Conservation (phyloP, 441 rosid genomes). For the Eutrema salsugineum region DNA sequence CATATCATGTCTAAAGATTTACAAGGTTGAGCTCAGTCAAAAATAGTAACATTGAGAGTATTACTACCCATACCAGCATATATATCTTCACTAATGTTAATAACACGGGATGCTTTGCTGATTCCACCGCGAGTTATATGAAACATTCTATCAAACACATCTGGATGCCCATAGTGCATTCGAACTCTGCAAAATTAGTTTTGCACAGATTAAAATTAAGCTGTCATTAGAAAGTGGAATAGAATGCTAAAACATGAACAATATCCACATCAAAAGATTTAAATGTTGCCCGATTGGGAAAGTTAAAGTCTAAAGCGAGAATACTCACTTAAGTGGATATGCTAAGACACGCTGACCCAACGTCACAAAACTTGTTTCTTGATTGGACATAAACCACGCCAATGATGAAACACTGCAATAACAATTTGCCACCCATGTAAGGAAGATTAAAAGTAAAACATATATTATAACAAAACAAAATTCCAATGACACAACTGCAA, state of each 20-base stretch:
- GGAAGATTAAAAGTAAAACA: slow-evolving; percentile 20
- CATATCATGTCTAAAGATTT: not conserved
- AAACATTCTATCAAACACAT: slow-evolving; percentile 92
- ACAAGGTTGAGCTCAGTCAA: not conserved
- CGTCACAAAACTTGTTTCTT: slow-evolving; percentile 98
- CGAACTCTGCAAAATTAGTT: slow-evolving; percentile 71
- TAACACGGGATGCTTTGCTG: slow-evolving; percentile 96
- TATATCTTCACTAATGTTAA: slow-evolving; percentile 97
- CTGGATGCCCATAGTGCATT: slow-evolving; percentile 99
- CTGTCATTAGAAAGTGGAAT: not conserved
- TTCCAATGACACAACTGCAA: slow-evolving; percentile 11
- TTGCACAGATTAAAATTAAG: slow-evolving; percentile 19
- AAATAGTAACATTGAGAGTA: not conserved
- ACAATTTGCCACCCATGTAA: slow-evolving; percentile 24
- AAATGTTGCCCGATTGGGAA: not conserved
- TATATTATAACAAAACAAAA: not conserved
- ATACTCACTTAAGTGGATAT: slow-evolving; percentile 86
- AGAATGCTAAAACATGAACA: not conserved
- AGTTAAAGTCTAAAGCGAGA: not conserved
- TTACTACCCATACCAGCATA: slow-evolving; percentile 62
- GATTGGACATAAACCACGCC: slow-evolving; percentile 99
- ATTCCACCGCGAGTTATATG: slow-evolving; percentile 97
- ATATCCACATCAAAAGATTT: not conserved
- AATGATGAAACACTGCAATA: slow-evolving; percentile 90
- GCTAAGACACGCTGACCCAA: slow-evolving; percentile 96